Evolutionary conservation across 345 rosid species (phyloP), one percentile per base, ranked within the genome.

Genomic region (Gynandropsis gynandra): DNA sequence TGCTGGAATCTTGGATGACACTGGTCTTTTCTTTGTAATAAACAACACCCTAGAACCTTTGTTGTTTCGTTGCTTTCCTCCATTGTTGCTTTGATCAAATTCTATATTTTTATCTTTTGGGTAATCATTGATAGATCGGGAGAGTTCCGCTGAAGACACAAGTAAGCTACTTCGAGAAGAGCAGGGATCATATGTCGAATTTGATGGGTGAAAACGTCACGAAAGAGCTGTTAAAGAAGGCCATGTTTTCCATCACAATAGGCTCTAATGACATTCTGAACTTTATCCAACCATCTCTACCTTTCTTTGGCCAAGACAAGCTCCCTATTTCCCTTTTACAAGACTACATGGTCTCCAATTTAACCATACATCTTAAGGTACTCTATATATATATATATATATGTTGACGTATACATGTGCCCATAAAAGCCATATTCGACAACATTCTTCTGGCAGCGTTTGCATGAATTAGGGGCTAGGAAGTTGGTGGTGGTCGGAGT

Each of bases 251-350:
- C 14, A 47, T 79, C 35, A 73, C 81, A 31, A 63, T 73, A 18
- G 81, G 83, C 7, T 73, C 81, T 43, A 82, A 82, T 58, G 86
- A 79, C 55, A 42, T 77, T 50, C 18, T 80, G 14, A 69, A 76
- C 64, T 69, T 78, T 39, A 47, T 74, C 13, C 78, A 76, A 68
- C 81, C 82, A 35, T 62, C 78, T 0, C 53, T 74, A 46, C 83
- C 80, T 37, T 73, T 73, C 56, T 34, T 74, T 31, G 48, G 57
- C 11, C 70, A 56, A 56, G 50, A 63, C 59, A 66, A 56, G 61
- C 63, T 62, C 37, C 68, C 75, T 31, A 50, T 59, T 19, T 21
- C 65, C 29, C 42, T 46, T 14, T 70, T 76, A 47, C 80, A 71
- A 42, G 72, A 74, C 43, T 72, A 57, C 47, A 73, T 73, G 90